Evolutionary conservation across 179 eudicot genomes (phyloP).

Genomic region (Sideroxylon spinosum): DNA sequence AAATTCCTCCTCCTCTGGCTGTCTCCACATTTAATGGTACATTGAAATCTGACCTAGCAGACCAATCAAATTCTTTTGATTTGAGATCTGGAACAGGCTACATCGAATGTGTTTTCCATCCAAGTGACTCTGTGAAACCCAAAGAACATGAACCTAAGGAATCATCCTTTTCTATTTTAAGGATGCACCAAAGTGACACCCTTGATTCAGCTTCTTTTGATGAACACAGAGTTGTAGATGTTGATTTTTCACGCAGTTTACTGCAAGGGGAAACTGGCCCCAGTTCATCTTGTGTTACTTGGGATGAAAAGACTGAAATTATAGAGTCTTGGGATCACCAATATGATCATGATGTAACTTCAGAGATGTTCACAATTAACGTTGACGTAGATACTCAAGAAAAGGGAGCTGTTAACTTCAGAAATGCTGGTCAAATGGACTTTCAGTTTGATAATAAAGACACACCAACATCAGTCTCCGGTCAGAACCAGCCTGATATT

Average conservation of each 20-base stretch:
- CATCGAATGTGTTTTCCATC: conserved; percentile 55
- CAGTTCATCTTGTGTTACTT: conserved; percentile 50
- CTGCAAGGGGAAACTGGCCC: conserved; percentile 33
- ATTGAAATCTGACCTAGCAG: conserved; percentile 47
- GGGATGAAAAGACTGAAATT: conserved; percentile 72
- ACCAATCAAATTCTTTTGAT: conserved; percentile 43
- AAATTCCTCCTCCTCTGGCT: conserved; percentile 43
- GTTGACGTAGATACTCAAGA: conserved; percentile 26
- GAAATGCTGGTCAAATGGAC: conserved; percentile 26
- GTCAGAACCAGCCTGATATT: conserved; percentile 40
- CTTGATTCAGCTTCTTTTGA: conserved; percentile 34
- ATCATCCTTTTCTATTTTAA: conserved; percentile 29
- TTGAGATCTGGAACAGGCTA: conserved; percentile 49
- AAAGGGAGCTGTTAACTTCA: conserved; percentile 21
- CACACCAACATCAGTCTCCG: conserved; percentile 17
- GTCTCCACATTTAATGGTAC: conserved; percentile 47
- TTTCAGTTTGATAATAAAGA: conserved; percentile 29
- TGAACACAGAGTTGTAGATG: conserved; percentile 32
- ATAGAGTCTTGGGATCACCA: conserved; percentile 29
- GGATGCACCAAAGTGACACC: conserved; percentile 25
- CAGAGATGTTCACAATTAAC: conserved; percentile 25
- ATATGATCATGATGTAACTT: conserved; percentile 28
- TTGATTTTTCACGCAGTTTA: conserved; percentile 24
- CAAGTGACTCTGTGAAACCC: conserved; percentile 35
- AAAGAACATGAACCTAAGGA: conserved; percentile 39